Evolutionary conservation across 257 asterid genomes (phyloP).

Genomic region (Ajuga chamaepitys): DNA sequence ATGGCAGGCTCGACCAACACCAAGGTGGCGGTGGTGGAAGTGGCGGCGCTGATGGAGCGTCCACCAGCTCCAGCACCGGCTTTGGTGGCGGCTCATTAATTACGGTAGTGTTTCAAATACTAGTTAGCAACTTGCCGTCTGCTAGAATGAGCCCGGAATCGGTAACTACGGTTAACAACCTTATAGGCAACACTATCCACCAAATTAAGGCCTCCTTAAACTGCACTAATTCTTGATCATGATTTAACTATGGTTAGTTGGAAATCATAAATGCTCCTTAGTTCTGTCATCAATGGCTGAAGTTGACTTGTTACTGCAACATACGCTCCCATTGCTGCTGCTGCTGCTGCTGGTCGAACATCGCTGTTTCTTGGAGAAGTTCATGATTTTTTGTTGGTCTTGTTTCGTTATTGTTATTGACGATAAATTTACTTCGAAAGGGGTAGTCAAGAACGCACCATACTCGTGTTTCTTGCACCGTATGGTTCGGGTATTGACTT

Average conservation of each 20-base stretch:
- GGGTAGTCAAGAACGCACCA: slow-evolving; percentile 52
- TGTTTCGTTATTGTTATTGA: too few species aligned
- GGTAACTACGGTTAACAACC: slow-evolving; percentile 77
- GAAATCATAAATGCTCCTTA: slow-evolving; percentile 45
- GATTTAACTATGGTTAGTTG: slow-evolving; percentile 36
- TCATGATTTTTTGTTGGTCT: too few species aligned
- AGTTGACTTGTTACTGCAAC: slow-evolving; percentile 28
- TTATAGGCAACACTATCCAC: slow-evolving; percentile 69
- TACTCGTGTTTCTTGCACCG: slow-evolving; percentile 29
- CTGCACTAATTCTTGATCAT: slow-evolving; percentile 38
- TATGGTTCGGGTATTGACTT: slow-evolving; percentile 99
- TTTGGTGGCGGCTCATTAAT: slow-evolving; percentile 52
- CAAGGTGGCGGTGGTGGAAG: not conserved
- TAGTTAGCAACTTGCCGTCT: slow-evolving; percentile 76
- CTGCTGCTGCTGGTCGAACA: slow-evolving; percentile 23
- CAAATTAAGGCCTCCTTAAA: slow-evolving; percentile 87
- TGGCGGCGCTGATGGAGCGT: slow-evolving; percentile 25
- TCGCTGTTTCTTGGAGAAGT: slow-evolving; percentile 6
- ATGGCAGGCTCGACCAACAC: slow-evolving; percentile 28
- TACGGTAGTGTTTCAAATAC: slow-evolving; percentile 79
- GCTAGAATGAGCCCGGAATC: slow-evolving; percentile 82
- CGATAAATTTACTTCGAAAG: slow-evolving; percentile 15
- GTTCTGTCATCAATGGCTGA: slow-evolving; percentile 34
- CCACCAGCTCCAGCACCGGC: slow-evolving; percentile 37
- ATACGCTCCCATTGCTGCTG: slow-evolving; percentile 10